A percentile compares a stretch with the other conserved stretches of the same genome.
phyloP scores from a whole-genome alignment of 2,329 filamentous ascomycete genomes.

The Beauveria varroae region DNA sequence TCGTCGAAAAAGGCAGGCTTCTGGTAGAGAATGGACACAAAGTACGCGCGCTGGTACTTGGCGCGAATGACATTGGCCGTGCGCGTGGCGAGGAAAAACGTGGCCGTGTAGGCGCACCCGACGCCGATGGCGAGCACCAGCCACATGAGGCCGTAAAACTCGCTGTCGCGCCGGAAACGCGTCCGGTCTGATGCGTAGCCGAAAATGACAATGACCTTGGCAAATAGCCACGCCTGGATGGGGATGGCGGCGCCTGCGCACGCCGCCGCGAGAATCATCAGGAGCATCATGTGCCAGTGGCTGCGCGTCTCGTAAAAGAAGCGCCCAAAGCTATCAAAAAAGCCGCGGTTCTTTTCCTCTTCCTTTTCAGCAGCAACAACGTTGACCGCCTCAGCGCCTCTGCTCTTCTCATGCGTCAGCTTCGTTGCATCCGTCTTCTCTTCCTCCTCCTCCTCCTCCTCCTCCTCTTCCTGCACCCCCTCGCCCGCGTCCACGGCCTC shows the following conservation, averaged over 20 bases:
- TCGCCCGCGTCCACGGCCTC: slow-evolving; percentile 31
- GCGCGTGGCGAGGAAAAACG: slow-evolving; percentile 31
- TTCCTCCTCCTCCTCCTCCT: slow-evolving; percentile 34
- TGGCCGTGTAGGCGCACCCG: slow-evolving; percentile 43
- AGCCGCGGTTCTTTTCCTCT: slow-evolving; percentile 43
- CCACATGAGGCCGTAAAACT: slow-evolving; percentile 63
- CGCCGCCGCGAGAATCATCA: slow-evolving; percentile 41
- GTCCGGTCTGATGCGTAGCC: slow-evolving; percentile 22
- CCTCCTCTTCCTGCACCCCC: slow-evolving; percentile 35
- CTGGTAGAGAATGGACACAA: slow-evolving; percentile 52
- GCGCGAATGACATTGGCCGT: slow-evolving; percentile 43
- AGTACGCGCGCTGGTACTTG: slow-evolving; percentile 52
- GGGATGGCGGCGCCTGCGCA: slow-evolving; percentile 37
- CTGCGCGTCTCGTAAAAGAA: slow-evolving; percentile 49
- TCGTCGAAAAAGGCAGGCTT: slow-evolving; percentile 54
- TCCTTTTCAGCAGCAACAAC: not conserved
- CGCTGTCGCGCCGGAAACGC: slow-evolving; percentile 33
- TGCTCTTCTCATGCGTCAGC: slow-evolving; percentile 38
- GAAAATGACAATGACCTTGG: slow-evolving; percentile 45
- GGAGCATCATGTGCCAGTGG: slow-evolving; percentile 44
- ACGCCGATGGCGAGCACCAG: slow-evolving; percentile 47
- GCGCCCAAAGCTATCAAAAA: slow-evolving; percentile 45
- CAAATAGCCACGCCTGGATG: slow-evolving; percentile 49
- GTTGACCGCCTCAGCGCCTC: slow-evolving; percentile 34
- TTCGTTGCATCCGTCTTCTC: slow-evolving; percentile 28